These are phyloP conservation scores for Moringa oleifera DNA, from an alignment of 345 rosid species.

Conservation along the genomic window DNA sequence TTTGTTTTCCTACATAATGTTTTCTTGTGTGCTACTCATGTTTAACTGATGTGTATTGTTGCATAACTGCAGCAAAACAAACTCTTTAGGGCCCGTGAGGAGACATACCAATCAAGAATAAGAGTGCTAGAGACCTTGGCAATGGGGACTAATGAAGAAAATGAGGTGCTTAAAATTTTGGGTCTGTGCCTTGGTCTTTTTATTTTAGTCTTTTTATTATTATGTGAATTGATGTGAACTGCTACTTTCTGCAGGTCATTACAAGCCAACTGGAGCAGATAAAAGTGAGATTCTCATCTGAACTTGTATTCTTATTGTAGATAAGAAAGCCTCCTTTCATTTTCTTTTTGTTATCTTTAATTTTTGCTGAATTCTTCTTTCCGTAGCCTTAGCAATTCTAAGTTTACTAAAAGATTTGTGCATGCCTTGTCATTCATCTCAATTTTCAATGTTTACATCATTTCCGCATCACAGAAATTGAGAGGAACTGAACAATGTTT, in stretches of 20 bases:
- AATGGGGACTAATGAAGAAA: conserved; percentile 67
- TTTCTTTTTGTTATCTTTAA: too few relatives aligned
- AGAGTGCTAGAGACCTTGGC: conserved; percentile 74
- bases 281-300: conserved; percentile 28
- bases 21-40: conserved; percentile 13
- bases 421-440: not conserved
- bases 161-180: conserved; percentile 44
- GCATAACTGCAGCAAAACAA: conserved; percentile 63
- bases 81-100: conserved; percentile 56
- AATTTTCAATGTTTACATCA: not conserved
- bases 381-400: not conserved
- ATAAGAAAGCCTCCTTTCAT: not conserved
- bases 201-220: not conserved
- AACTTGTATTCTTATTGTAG: not conserved
- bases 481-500: too few relatives aligned
- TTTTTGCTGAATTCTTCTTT: not conserved
- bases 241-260: conserved; percentile 32
- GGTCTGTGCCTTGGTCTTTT: conserved; percentile 15
- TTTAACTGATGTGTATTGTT: conserved; percentile 20
- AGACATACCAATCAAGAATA: conserved; percentile 68
- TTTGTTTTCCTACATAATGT: conserved; percentile 7
- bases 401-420: too few relatives aligned
- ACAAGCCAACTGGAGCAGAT: conserved; percentile 37
- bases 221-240: conserved; percentile 13
- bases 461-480: not conserved